A percentile compares a stretch with the other conserved stretches of the same genome.
Evolutionary conservation across 179 eudicot genomes (phyloP).

Genomic region (Silene coronaria): DNA sequence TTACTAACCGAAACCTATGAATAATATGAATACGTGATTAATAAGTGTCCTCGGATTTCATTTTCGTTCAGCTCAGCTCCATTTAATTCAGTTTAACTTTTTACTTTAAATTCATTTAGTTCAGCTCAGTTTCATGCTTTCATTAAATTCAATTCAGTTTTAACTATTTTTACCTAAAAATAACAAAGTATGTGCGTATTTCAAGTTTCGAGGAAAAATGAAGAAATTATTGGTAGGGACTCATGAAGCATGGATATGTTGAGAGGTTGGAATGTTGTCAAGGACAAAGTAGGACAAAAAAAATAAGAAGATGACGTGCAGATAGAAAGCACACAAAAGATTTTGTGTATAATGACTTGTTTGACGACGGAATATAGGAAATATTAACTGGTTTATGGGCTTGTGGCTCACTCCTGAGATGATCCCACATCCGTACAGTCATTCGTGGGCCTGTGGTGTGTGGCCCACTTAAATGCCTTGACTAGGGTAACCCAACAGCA

Average conservation of each 20-base stretch:
- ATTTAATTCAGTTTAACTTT: too few relatives aligned
- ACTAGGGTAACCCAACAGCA: neutral
- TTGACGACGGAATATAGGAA: constrained; percentile 12
- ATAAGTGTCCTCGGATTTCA: too few relatives aligned
- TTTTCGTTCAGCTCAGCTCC: too few relatives aligned
- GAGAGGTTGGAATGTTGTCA: constrained; percentile 24
- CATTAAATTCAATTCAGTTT: too few relatives aligned
- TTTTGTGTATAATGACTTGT: constrained; percentile 18
- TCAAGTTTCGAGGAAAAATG: neutral
- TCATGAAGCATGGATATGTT: constrained; percentile 13
- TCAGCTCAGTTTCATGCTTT: too few relatives aligned
- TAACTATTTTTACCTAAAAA: too few relatives aligned
- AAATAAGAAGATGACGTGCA: constrained; percentile 13
- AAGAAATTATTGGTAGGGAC: constrained; percentile 26
- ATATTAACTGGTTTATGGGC: neutral
- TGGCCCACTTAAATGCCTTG: constrained; percentile 23
- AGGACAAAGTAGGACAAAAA: constrained; percentile 21
- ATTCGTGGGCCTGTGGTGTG: constrained; percentile 16
- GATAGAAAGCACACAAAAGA: constrained; percentile 18
- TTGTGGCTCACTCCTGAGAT: constrained; percentile 23
- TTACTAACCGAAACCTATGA: too few relatives aligned
- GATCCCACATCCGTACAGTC: constrained; percentile 12
- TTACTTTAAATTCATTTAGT: too few relatives aligned
- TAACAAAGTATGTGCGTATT: too few relatives aligned
- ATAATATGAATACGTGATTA: too few relatives aligned